phyloP scores from a whole-genome alignment of 2,329 filamentous ascomycete genomes.

The Endoconidiophora polonica region DNA sequence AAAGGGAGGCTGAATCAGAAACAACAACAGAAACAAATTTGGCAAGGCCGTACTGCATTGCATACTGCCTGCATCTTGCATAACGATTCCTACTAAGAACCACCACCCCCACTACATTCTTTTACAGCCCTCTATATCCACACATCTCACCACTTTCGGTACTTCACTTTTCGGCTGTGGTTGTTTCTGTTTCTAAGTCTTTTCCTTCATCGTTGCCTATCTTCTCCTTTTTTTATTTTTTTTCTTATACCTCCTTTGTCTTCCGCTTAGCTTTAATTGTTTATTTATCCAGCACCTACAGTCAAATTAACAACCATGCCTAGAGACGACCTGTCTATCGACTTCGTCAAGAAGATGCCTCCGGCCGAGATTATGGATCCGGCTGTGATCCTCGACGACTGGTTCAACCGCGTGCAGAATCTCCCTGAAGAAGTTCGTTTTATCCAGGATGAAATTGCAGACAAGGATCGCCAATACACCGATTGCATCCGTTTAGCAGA shows the following conservation, averaged over 20 bases:
- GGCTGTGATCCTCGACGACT: slow-evolving; percentile 60
- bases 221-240: slow-evolving; percentile 14
- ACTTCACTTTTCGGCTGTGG: not conserved
- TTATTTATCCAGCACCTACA: slow-evolving; percentile 2
- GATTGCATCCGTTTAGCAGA: slow-evolving; percentile 53
- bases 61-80: too few relatives aligned
- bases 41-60: too few relatives aligned
- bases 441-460: slow-evolving; percentile 66
- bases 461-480: slow-evolving; percentile 58
- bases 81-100: too few relatives aligned
- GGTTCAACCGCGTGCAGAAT: slow-evolving; percentile 58
- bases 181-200: not conserved
- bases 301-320: slow-evolving; percentile 46
- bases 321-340: slow-evolving; percentile 57
- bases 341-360: slow-evolving; percentile 51
- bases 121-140: too few relatives aligned
- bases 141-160: not conserved
- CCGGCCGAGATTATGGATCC: slow-evolving; percentile 45
- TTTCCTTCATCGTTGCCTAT: not conserved
- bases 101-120: too few relatives aligned
- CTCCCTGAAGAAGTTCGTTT: slow-evolving; percentile 69
- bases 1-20: too few relatives aligned
- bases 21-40: too few relatives aligned
- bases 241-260: slow-evolving; percentile 2
- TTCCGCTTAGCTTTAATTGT: not conserved